Percentiles rank a stretch among this genome's conserved stretches.
phyloP scores from a whole-genome alignment of 177 flowering plant genomes.

The Vitis hybrid region DNA sequence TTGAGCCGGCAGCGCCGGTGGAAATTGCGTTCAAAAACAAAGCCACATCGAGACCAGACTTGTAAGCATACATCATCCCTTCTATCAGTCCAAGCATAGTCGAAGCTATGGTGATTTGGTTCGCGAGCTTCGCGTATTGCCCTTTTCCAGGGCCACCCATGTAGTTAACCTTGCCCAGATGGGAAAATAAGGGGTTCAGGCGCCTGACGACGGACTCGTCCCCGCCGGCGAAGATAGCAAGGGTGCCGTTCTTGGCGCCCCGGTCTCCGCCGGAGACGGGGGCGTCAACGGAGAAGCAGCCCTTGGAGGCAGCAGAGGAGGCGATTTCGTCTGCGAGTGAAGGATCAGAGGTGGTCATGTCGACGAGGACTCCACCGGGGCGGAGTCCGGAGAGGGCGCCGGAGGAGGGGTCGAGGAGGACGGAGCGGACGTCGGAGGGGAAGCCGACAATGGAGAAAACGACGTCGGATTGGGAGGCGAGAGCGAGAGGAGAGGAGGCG shows the following conservation, averaged over 20 bases:
- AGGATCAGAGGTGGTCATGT: slow-evolving; percentile 98
- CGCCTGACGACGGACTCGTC: slow-evolving; percentile 40
- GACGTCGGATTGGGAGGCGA: slow-evolving; percentile 82
- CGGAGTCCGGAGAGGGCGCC: slow-evolving; percentile 70
- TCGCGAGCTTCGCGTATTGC: slow-evolving; percentile 81
- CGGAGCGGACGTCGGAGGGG: slow-evolving; percentile 93
- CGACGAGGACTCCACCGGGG: slow-evolving; percentile 68
- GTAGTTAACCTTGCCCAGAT: slow-evolving; percentile 78
- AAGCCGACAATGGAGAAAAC: slow-evolving; percentile 96
- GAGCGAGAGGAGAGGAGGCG: slow-evolving; percentile 58
- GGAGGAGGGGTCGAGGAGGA: slow-evolving; percentile 57
- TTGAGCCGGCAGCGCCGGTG: slow-evolving; percentile 87
- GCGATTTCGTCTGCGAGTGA: slow-evolving; percentile 75
- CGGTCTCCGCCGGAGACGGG: slow-evolving; percentile 99
- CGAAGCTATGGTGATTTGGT: slow-evolving; percentile 83
- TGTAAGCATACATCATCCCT: slow-evolving; percentile 83
- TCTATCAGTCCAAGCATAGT: slow-evolving; percentile 95
- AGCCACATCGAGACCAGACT: slow-evolving; percentile 70
- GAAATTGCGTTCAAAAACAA: slow-evolving; percentile 71
- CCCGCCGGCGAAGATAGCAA: slow-evolving; percentile 94
- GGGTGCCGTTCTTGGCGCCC: slow-evolving; percentile 69
- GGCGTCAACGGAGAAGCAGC: slow-evolving; percentile 73
- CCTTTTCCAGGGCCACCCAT: slow-evolving; percentile 94
- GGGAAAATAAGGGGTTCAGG: slow-evolving; percentile 53
- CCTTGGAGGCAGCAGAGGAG: slow-evolving; percentile 48